Conservation (phyloP, 768 basidiomycete genomes). For the Stropharia rugosoannulata region DNA sequence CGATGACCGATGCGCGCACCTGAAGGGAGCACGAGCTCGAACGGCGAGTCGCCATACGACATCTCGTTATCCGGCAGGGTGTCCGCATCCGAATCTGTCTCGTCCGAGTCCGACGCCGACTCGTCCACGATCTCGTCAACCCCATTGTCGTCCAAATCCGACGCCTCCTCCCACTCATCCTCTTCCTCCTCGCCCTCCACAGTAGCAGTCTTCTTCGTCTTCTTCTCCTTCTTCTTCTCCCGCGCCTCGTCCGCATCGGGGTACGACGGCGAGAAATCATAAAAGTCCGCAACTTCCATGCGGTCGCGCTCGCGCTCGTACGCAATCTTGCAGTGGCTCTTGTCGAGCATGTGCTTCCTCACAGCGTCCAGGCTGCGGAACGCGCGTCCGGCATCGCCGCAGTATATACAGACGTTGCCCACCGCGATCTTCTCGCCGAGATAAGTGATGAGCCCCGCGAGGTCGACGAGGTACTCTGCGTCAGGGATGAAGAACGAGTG, state of each 20-base stretch:
- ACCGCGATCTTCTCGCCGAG: constrained; percentile 92
- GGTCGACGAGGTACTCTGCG: constrained; percentile 84
- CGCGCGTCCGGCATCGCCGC: constrained; percentile 79
- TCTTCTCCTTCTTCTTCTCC: constrained; percentile 20
- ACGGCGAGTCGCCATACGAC: constrained; percentile 75
- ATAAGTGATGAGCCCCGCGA: constrained; percentile 77
- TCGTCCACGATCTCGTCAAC: constrained; percentile 40
- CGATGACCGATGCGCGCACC: constrained; percentile 93
- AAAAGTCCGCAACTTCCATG: constrained; percentile 88
- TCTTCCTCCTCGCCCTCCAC: constrained; percentile 44
- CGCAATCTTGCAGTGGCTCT: constrained; percentile 94
- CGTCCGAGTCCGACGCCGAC: constrained; percentile 19
- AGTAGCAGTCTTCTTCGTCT: constrained; percentile 35
- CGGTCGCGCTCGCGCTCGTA: constrained; percentile 81
- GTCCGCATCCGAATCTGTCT: constrained; percentile 29
- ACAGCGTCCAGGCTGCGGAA: constrained; percentile 86
- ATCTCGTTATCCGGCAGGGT: constrained; percentile 51
- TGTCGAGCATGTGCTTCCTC: constrained; percentile 94
- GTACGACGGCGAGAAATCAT: constrained; percentile 87
- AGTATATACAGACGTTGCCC: constrained; percentile 92
- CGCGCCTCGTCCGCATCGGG: constrained; percentile 42
- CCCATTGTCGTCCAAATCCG: constrained; percentile 42
- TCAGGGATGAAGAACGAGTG: constrained; percentile 99
- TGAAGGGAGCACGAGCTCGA: constrained; percentile 91
- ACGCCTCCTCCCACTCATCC: constrained; percentile 43